Evolutionary conservation across 2,329 filamentous ascomycete species (phyloP).

Genomic region (Penicillium sp.): DNA sequence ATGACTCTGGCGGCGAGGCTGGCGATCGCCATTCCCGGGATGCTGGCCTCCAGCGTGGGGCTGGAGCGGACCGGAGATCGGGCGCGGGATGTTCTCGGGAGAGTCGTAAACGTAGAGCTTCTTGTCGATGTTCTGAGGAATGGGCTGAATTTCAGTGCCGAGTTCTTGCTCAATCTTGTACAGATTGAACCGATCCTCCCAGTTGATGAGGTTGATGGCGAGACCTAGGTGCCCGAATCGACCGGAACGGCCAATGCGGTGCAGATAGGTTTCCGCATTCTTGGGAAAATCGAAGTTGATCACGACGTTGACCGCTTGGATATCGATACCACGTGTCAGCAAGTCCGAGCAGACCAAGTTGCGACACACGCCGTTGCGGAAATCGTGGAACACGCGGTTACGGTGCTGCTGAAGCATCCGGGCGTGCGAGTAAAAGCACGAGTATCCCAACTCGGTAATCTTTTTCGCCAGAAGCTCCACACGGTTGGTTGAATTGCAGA

Average conservation of each 20-base stretch:
- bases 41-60: slow-evolving; percentile 20
- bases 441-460: slow-evolving; percentile 98
- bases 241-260: slow-evolving; percentile 95
- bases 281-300: slow-evolving; percentile 99
- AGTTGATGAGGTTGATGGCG: slow-evolving; percentile 98
- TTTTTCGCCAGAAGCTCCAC: slow-evolving; percentile 98
- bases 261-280: slow-evolving; percentile 97
- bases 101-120: slow-evolving; percentile 97
- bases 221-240: slow-evolving; percentile 95
- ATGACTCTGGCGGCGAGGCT: slow-evolving; percentile 33
- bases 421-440: slow-evolving; percentile 98
- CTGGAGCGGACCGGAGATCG: slow-evolving; percentile 56
- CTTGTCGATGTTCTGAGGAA: slow-evolving; percentile 91
- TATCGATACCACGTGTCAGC: slow-evolving; percentile 97
- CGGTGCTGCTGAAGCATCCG: slow-evolving; percentile 96
- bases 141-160: slow-evolving; percentile 96
- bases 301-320: slow-evolving; percentile 97
- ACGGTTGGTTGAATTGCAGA: slow-evolving; percentile 98
- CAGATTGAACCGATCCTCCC: slow-evolving; percentile 97
- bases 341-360: slow-evolving; percentile 98
- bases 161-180: slow-evolving; percentile 98
- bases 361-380: slow-evolving; percentile 94
- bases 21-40: slow-evolving; percentile 27
- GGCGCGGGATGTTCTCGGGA: slow-evolving; percentile 88
- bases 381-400: slow-evolving; percentile 98